These are phyloP conservation scores for Dactylella cylindrospora DNA, from an alignment of 2,329 filamentous ascomycete genomes.

Conservation along the genomic window DNA sequence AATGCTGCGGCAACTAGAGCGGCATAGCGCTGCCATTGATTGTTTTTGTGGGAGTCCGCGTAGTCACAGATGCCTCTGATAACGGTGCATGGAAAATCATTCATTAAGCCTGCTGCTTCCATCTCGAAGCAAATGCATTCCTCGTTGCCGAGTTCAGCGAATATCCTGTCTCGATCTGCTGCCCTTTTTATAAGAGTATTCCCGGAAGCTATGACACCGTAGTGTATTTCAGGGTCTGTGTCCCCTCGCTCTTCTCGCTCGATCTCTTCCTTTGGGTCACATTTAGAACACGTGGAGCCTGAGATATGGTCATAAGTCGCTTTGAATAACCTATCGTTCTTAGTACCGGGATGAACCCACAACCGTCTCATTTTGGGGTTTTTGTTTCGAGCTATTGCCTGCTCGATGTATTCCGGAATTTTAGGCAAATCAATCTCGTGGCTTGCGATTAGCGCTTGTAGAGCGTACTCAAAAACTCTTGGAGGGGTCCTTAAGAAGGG, in stretches of 20 bases:
- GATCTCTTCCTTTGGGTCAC: conserved; percentile 39
- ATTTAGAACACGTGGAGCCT: conserved; percentile 36
- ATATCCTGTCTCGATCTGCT: conserved; percentile 29
- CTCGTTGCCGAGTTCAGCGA: not conserved
- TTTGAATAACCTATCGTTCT: conserved; percentile 10
- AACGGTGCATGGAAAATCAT: conserved; percentile 51
- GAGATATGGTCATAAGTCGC: conserved; percentile 9
- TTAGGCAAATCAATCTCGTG: not conserved
- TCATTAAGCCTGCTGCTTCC: conserved; percentile 46
- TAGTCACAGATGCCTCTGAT: conserved; percentile 56
- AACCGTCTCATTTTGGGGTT: conserved; percentile 2
- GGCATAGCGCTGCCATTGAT: conserved; percentile 48
- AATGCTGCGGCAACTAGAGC: conserved; percentile 50
- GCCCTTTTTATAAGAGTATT: conserved; percentile 48
- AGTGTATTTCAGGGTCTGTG: conserved; percentile 42
- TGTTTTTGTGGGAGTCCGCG: conserved; percentile 52
- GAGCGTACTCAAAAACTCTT: conserved; percentile 5
- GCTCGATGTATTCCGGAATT: conserved; percentile 3
- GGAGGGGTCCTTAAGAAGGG: conserved; percentile 30
- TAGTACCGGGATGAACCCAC: not conserved
- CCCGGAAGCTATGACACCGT: conserved; percentile 49
- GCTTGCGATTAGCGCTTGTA: conserved; percentile 8
- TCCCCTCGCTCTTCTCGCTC: conserved; percentile 6
- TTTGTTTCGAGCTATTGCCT: conserved; percentile 8
- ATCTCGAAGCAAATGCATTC: conserved; percentile 49